Evolutionary conservation across 495 filamentous ascomycete species (phyloP).

Genomic region (Barbatosphaeria neglecta): DNA sequence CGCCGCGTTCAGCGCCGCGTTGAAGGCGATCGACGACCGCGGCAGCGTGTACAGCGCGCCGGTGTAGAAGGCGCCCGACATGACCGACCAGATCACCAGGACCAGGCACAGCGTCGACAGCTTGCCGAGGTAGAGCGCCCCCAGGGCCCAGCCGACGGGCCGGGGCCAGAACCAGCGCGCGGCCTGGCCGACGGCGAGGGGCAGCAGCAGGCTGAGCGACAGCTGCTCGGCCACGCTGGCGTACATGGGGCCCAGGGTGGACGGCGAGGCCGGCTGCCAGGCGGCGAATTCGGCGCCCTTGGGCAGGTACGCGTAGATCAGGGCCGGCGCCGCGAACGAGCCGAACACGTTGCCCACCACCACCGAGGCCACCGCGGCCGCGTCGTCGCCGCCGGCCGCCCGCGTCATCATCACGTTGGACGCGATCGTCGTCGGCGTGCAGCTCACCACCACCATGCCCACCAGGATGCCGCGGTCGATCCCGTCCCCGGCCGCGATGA

Average conservation of each 20-base stretch:
- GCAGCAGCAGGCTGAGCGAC: constrained; percentile 37
- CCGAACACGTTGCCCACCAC: constrained; percentile 43
- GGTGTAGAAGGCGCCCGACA: constrained; percentile 44
- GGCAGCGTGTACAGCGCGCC: constrained; percentile 36
- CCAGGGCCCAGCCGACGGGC: constrained; percentile 24
- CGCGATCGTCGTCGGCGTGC: constrained; percentile 47
- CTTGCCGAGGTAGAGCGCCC: constrained; percentile 34
- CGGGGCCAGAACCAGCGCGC: constrained; percentile 38
- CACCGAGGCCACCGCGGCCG: constrained; percentile 42
- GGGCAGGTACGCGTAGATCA: constrained; percentile 40
- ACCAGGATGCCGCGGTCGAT: constrained; percentile 40
- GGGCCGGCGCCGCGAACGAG: constrained; percentile 38
- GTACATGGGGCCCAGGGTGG: constrained; percentile 37
- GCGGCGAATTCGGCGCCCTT: constrained; percentile 27
- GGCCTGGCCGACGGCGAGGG: constrained; percentile 36
- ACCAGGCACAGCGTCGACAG: constrained; percentile 34
- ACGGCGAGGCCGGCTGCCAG: constrained; percentile 30
- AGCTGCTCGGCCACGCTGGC: constrained; percentile 40
- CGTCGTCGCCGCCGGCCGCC: constrained; percentile 42
- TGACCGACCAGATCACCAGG: constrained; percentile 41
- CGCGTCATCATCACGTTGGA: constrained; percentile 49
- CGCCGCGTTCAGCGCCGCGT: constrained; percentile 39
- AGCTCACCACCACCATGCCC: constrained; percentile 42
- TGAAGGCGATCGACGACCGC: constrained; percentile 35
- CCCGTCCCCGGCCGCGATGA: constrained; percentile 33